These are phyloP conservation scores for Oxyria digyna DNA, from an alignment of 148 eudicot species.

Conservation along the genomic window DNA sequence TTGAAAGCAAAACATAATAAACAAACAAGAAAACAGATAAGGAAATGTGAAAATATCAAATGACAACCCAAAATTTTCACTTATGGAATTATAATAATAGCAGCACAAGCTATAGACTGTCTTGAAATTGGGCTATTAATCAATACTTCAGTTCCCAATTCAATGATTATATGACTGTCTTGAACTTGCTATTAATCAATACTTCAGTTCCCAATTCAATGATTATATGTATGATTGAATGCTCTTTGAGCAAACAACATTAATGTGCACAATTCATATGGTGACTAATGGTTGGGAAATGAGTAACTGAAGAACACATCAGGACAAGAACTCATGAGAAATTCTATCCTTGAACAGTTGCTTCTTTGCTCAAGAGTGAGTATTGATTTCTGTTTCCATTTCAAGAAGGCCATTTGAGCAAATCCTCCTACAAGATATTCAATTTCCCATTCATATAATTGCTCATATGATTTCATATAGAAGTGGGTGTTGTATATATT, in stretches of 20 bases:
- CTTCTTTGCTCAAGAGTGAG: neutral
- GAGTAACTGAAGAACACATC: too few species aligned
- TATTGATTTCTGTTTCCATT: neutral
- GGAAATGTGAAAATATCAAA: neutral
- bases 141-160: neutral
- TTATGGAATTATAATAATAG: neutral
- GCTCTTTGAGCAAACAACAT: neutral
- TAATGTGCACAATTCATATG: neutral
- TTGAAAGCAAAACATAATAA: neutral
- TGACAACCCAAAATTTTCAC: neutral
- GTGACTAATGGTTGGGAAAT: neutral
- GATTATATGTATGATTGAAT: neutral
- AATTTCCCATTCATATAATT: neutral
- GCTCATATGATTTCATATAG: neutral
- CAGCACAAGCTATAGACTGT: neutral
- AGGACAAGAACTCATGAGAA: neutral
- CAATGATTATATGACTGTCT: neutral
- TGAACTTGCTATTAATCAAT: neutral
- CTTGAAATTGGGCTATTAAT: neutral
- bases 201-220: neutral
- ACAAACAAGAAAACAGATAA: neutral
- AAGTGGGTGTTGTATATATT: neutral
- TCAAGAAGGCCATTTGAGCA: neutral
- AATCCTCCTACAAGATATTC: neutral
- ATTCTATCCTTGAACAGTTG: neutral